Evolutionary conservation across 768 basidiomycete genomes (phyloP), one percentile per base, ranked within the genome.

Genomic region (Phylloporus sp.): DNA sequence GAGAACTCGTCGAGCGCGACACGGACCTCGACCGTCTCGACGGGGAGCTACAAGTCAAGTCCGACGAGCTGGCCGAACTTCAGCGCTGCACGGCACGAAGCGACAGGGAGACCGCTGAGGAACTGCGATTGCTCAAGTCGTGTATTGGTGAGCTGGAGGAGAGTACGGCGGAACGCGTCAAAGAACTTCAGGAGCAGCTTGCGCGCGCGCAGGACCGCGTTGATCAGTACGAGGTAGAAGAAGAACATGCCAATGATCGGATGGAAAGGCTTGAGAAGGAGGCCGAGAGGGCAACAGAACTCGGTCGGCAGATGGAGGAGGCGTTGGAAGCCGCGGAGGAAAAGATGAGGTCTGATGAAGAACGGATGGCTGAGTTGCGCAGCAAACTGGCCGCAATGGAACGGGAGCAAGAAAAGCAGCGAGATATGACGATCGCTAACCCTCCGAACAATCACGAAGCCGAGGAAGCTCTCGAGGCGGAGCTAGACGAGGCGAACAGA

Each of bases 321-420:
- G 90, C 87, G 0, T 65, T 92, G 42, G 80, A 85, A 41, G 86
- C 80, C 6, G 80, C 82, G 1, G 86, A 90, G 63, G 72, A 73
- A 59, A 83, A 82, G 67, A 86, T 86, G 76, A 60, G 67, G 23
- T 69, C 73, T 0, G 86, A 87, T 53, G 80, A 79, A 42, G 76
- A 77, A 15, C 72, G 67, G 34, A 54, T 84, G 26, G 67, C 72
- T 3, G 65, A 76, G 3, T 66, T 88, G 44, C 74, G 73, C 48
- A 65, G 69, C 42, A 81, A 73, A 50, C 40, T 87, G 17, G 53
- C 69, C 5, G 65, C 74, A 6, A 61, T 84, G 33, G 82, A 88
- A 56, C 78, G 83, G 32, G 83, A 81, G 46, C 66, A 67, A 28
- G 75, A 82, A 56, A 56, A 46, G 41, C 59, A 62, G 29, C 59